Evolutionary conservation across 805 yeast genomes (phyloP).

Genomic region (Torulaspora delbrueckii): DNA sequence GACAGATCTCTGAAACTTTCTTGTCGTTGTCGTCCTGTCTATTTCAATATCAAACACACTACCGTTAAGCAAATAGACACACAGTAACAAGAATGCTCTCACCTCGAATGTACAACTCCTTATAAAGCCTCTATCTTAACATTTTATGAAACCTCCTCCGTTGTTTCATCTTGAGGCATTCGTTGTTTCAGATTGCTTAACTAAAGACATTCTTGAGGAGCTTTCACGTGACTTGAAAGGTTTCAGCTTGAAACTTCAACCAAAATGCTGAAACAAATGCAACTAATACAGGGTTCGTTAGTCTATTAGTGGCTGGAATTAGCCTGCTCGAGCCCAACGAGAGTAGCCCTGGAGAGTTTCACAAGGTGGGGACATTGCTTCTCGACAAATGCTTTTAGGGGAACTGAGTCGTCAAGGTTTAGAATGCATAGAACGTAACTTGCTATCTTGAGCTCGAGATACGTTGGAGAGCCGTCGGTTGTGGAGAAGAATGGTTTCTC

Average conservation of each 20-base stretch:
- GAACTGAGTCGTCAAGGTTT: slow-evolving; percentile 16
- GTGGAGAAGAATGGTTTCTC: slow-evolving; percentile 8
- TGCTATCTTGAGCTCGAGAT: slow-evolving; percentile 33
- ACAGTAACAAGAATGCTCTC: slow-evolving; percentile 15
- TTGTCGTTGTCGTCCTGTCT: background rate
- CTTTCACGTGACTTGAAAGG: background rate
- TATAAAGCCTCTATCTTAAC: slow-evolving; percentile 8
- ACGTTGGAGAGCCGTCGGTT: slow-evolving; percentile 18
- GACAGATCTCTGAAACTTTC: background rate
- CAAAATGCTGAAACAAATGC: background rate
- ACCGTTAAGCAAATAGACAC: background rate
- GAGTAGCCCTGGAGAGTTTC: slow-evolving; percentile 14
- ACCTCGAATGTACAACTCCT: slow-evolving; percentile 14
- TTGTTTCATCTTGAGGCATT: slow-evolving; percentile 1
- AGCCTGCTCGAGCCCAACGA: slow-evolving; percentile 1
- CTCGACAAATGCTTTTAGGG: slow-evolving; percentile 8
- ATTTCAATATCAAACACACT: background rate
- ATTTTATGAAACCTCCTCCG: background rate
- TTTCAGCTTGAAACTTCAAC: background rate
- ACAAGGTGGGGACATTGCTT: slow-evolving; percentile 15
- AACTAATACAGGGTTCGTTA: background rate
- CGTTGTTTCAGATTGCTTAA: background rate
- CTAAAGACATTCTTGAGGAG: background rate
- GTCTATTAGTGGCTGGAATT: background rate
- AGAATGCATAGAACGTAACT: slow-evolving; percentile 30